Conservation (phyloP, 2,329 filamentous ascomycete species). For the Ophidiomyces ophidiicola region DNA sequence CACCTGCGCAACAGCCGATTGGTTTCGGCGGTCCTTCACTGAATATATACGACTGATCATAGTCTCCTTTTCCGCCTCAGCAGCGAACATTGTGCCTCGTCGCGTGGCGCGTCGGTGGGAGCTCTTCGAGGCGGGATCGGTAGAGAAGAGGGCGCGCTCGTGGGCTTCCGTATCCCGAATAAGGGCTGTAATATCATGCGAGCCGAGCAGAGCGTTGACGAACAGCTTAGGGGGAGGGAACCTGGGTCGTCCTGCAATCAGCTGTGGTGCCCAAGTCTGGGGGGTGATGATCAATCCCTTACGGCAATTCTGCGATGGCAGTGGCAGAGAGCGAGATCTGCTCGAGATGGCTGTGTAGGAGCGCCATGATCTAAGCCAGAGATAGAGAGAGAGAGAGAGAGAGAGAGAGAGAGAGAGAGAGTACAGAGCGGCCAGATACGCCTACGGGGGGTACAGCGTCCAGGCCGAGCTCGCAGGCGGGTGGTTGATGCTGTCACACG, state of each 20-base stretch:
- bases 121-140: slow-evolving; percentile 53
- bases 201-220: slow-evolving; percentile 78
- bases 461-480: too few relatives aligned
- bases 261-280: neutral
- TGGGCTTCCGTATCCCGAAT: slow-evolving; percentile 93
- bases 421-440: too few relatives aligned
- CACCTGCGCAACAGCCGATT: slow-evolving; percentile 66
- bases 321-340: slow-evolving; percentile 65
- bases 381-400: neutral
- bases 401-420: too few relatives aligned
- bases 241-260: slow-evolving; percentile 34
- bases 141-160: slow-evolving; percentile 87
- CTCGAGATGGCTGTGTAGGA: slow-evolving; percentile 59
- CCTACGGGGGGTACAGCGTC: too few relatives aligned
- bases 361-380: slow-evolving; percentile 39
- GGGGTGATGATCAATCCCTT: slow-evolving; percentile 23
- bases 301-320: slow-evolving; percentile 65
- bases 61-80: slow-evolving; percentile 28
- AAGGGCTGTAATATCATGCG: slow-evolving; percentile 82
- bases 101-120: slow-evolving; percentile 37
- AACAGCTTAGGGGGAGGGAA: slow-evolving; percentile 91
- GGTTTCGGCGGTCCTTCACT: slow-evolving; percentile 50
- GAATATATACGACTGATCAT: slow-evolving; percentile 37
- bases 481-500: too few relatives aligned
- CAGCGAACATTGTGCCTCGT: slow-evolving; percentile 40